These are phyloP conservation scores for Albugo candida DNA, from an alignment of 352 stramenopile species.

Conservation along the genomic window DNA sequence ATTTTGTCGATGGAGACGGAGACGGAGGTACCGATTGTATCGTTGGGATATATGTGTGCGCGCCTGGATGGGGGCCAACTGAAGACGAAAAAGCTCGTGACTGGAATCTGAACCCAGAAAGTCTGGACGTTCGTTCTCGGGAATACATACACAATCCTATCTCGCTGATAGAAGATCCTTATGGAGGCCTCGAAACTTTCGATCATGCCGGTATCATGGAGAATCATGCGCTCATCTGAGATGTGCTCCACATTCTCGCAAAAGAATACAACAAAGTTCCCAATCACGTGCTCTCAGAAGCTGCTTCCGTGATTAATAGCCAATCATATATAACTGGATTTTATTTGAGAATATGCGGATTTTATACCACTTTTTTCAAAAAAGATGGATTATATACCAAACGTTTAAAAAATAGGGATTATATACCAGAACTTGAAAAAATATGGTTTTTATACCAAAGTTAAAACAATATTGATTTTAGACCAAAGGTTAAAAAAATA, in stretches of 20 bases:
- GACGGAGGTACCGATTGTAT: constrained; percentile 83
- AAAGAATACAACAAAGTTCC: constrained; percentile 51
- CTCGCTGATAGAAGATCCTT: constrained; percentile 47
- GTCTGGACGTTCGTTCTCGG: constrained; percentile 66
- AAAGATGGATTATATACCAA: too few species aligned
- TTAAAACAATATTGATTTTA: too few species aligned
- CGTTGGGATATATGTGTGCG: constrained; percentile 88
- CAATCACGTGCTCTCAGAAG: constrained; percentile 40
- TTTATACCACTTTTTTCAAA: too few species aligned
- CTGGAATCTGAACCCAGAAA: constrained; percentile 65
- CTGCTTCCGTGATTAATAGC: too few species aligned
- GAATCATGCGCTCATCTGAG: constrained; percentile 79
- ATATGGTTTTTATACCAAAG: too few species aligned
- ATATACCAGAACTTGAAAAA: too few species aligned
- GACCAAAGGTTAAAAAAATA: too few species aligned
- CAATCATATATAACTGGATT: too few species aligned
- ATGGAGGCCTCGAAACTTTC: constrained; percentile 43
- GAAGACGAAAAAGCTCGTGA: too few species aligned
- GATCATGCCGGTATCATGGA: constrained; percentile 94
- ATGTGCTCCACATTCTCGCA: constrained; percentile 36
- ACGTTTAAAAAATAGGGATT: too few species aligned
- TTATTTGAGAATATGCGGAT: too few species aligned
- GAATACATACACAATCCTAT: constrained; percentile 58
- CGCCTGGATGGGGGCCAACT: constrained; percentile 56
- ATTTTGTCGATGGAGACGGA: constrained; percentile 84